phyloP scores from a whole-genome alignment of 805 yeast species.

The Kodamaea restingae region DNA sequence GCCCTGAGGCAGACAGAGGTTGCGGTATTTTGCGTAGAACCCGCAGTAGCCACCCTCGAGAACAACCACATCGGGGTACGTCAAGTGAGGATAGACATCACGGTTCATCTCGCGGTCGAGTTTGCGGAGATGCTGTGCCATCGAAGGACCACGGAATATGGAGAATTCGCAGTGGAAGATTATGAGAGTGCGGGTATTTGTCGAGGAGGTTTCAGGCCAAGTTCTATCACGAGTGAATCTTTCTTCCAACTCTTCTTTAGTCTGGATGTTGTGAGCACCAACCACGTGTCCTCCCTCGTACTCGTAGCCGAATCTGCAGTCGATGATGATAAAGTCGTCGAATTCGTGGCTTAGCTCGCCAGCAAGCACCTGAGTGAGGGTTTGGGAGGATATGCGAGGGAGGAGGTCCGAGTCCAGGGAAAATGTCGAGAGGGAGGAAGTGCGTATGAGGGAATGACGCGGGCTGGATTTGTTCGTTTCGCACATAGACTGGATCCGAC shows the following conservation, averaged over 20 bases:
- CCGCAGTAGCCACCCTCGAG: constrained; percentile 88
- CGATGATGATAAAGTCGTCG: constrained; percentile 60
- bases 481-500: constrained; percentile 3
- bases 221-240: constrained; percentile 5
- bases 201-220: too few relatives aligned
- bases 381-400: constrained; percentile 61
- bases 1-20: constrained; percentile 66
- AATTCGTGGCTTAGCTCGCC: constrained; percentile 49
- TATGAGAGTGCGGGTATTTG: constrained; percentile 51
- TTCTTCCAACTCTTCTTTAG: constrained; percentile 62
- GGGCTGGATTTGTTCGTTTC: neutral
- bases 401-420: constrained; percentile 51
- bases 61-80: constrained; percentile 85
- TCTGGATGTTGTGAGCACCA: constrained; percentile 73
- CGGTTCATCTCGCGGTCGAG: constrained; percentile 74
- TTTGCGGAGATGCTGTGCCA: constrained; percentile 83
- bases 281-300: constrained; percentile 88
- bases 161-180: constrained; percentile 95
- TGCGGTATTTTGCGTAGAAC: constrained; percentile 58
- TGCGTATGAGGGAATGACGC: neutral
- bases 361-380: constrained; percentile 53
- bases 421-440: constrained; percentile 23
- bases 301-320: constrained; percentile 92
- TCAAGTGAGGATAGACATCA: constrained; percentile 72
- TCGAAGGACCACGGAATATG: constrained; percentile 86